Evolutionary conservation across 768 basidiomycete genomes (phyloP), one percentile per base, ranked within the genome.

Genomic region (Lentinula aciculospora): DNA sequence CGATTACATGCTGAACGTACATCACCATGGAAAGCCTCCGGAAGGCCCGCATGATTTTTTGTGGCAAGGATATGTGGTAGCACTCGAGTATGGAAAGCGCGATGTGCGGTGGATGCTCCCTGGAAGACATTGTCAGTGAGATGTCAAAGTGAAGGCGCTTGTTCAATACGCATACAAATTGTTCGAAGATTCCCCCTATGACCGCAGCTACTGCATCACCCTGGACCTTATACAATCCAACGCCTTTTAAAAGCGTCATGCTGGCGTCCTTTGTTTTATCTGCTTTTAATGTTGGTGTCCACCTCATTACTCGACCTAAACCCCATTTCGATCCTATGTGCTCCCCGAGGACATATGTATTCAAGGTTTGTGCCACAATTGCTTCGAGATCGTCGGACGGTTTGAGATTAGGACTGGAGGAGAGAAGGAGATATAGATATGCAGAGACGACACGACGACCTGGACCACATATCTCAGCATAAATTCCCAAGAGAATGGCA

Each of bases 401-500:
- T 58, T 71, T 72, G 25, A 81, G 71, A 15, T 72, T 72, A 9
- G 79, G 72, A 50, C 73, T 77, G 46, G 85, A 82, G 50, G 83
- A 79, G 12, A 93, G 72, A 71, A 91, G 86, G 34, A 93, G 76
- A 32, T 86, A 74, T 49, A 89, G 81, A 67, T 91, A 93, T 5
- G 88, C 78, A 63, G 89, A 82, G 32, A 93, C 73, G 23, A 89
- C 86, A 58, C 92, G 82, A 53, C 92, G 85, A 39, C 91, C 90
- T 92, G 63, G 37, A 36, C 34, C 40, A n/a, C 9, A 49, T 45
- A 25, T 8, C n/a, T 31, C 28, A 27, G 28, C 15, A 32, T 21
- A 58, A 25, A 37, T 46, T 15, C 9, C 17, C 3, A 23, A 45
- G 13, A 23, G 13, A 28, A 21, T 5, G 37, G 17, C 29, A 48